Base-by-base conservation (phyloP, 805 yeast genomes). In the Candida rishiriensis region DNA sequence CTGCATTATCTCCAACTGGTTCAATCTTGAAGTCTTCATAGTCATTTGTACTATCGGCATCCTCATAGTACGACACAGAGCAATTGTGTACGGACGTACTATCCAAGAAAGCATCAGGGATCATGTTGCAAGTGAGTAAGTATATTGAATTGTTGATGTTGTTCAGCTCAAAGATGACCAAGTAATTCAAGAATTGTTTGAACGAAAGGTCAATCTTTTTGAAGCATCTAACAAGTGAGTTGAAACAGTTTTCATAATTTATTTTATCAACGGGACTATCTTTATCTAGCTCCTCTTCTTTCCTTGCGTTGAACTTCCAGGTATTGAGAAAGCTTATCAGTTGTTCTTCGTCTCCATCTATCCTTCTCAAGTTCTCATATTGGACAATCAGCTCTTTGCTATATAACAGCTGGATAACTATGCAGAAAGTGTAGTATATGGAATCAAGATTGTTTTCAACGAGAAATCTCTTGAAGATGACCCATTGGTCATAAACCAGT, bases 11-110 rank as follows among this genome's bases (percentile, higher is more conserved):
- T 11, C 46, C 50, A 12, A 48, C 39, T 21, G 53, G 38, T 38
- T 53, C 53, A 10, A 63, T 46, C 15, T 43, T 44, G 41, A 61
- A 57, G 35, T 63, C 64, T 36, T 61, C 65, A 41, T 51, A 52
- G 12, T 46, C 49, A 16, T 36, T 35, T 5, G 7, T 7, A 21
- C 7, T 21, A 3, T 43, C 44, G 2, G 29, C 45, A 10, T 41
- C 45, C 12, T 50, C 56, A 29, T 38, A 43, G 16, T 43, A 45
- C 8, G 53, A 54, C 12, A 60, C 42, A 31, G 47, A 39, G 42
- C 55, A 52, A 30, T 56, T 57, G 7, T 44, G 10, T n/a, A 35
- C 38, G 1, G 40, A 28, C 8, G 42, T 32, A 11, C 43, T 41
- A 7, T 32, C 42, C 4, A 21, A 7, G 26, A 21, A 21, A 2